Evolutionary conservation across 257 asterid genomes (phyloP).

Genomic region (Asclepias syriaca): DNA sequence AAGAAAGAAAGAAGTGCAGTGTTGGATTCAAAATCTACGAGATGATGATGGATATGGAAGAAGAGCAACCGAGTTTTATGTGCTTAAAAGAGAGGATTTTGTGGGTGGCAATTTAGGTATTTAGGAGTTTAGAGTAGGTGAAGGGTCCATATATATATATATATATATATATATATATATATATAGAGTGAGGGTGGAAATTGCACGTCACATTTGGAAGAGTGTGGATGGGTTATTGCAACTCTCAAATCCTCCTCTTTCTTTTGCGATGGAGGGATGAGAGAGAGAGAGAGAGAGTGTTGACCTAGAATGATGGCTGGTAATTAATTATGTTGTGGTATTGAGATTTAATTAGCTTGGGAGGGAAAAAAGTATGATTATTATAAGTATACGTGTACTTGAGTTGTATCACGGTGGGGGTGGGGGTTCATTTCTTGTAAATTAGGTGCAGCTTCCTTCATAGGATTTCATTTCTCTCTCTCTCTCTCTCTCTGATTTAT

Average conservation of each 20-base stretch:
- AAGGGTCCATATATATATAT: neutral
- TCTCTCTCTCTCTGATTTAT: neutral
- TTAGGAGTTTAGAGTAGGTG: neutral
- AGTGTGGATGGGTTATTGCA: neutral
- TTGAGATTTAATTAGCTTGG: neutral
- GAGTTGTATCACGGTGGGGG: neutral
- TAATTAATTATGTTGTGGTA: neutral
- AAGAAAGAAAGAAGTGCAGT: neutral
- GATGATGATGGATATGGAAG: neutral
- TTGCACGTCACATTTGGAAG: neutral
- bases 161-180: too few relatives aligned
- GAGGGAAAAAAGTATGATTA: neutral
- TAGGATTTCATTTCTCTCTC: neutral
- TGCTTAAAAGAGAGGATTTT: neutral
- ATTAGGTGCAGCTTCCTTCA: slow-evolving; percentile 9
- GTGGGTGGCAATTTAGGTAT: neutral
- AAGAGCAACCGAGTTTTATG: neutral
- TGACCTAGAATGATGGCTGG: neutral
- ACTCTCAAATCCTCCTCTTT: neutral
- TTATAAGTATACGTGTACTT: neutral
- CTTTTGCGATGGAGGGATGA: neutral
- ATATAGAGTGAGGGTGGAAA: neutral
- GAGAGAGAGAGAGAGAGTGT: too few relatives aligned
- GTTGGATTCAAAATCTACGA: neutral
- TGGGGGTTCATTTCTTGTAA: slow-evolving; percentile 9